Conservation (phyloP, 202 grass and related monocot species). For the Eragrostis tef region DNA sequence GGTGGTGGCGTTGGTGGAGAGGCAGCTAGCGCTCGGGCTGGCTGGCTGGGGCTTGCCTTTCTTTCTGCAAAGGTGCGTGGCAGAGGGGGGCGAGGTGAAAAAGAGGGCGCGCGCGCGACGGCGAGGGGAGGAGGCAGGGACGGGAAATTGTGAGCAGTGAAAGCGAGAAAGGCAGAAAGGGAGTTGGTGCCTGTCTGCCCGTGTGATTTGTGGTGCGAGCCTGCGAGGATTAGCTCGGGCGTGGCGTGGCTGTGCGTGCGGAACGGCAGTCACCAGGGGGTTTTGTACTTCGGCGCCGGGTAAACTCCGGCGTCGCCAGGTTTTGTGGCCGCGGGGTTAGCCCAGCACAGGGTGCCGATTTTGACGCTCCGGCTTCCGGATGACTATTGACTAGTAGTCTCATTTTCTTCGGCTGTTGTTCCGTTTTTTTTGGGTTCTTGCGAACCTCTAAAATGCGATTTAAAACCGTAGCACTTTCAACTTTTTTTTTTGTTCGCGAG, state of each 20-base stretch:
- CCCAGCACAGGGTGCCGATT: too few relatives aligned
- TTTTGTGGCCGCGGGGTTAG: neutral
- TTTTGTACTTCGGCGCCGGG: slow-evolving; percentile 27
- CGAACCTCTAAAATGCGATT: too few relatives aligned
- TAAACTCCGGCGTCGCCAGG: neutral
- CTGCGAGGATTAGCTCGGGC: neutral
- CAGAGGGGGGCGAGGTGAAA: slow-evolving; percentile 40
- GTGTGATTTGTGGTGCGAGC: slow-evolving; percentile 41
- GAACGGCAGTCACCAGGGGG: slow-evolving; percentile 18
- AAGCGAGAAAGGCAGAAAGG: slow-evolving; percentile 66
- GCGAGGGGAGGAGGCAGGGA: slow-evolving; percentile 39
- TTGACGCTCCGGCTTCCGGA: neutral
- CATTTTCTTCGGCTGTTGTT: too few relatives aligned
- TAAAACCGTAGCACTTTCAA: too few relatives aligned
- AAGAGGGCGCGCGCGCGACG: slow-evolving; percentile 35
- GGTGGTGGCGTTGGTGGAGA: slow-evolving; percentile 30
- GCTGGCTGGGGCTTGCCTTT: slow-evolving; percentile 44
- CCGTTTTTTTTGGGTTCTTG: neutral
- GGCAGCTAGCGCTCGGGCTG: neutral
- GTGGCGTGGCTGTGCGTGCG: neutral
- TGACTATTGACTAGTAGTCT: too few relatives aligned
- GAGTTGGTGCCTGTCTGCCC: slow-evolving; percentile 50
- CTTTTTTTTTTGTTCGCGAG: too few relatives aligned
- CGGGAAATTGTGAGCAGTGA: slow-evolving; percentile 70
- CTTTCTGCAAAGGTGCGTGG: slow-evolving; percentile 74